Conservation (phyloP, 2,329 filamentous ascomycete genomes). For the Lizonia empirigonia region DNA sequence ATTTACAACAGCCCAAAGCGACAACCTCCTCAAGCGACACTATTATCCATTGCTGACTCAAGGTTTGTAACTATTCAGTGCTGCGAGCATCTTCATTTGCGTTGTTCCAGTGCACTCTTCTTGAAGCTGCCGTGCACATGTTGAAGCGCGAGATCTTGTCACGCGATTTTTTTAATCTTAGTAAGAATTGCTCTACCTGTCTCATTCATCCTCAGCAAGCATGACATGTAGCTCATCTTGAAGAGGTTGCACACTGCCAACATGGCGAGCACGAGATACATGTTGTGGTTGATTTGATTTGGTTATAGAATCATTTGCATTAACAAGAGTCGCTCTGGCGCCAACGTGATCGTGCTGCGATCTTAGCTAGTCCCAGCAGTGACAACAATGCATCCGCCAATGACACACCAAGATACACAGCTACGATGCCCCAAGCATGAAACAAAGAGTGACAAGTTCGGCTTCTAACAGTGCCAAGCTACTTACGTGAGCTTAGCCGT, state of each 20-base stretch:
- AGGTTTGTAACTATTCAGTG: too few species aligned
- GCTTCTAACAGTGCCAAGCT: slow-evolving; percentile 11
- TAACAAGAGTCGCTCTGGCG: slow-evolving; percentile 44
- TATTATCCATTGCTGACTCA: neutral
- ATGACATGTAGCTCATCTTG: too few species aligned
- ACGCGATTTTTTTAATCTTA: too few species aligned
- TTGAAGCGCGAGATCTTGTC: too few species aligned
- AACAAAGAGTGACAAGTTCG: slow-evolving; percentile 25
- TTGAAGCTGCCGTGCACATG: too few species aligned
- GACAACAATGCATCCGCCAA: slow-evolving; percentile 22
- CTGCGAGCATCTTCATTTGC: too few species aligned
- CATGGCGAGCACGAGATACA: too few species aligned
- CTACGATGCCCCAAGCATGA: slow-evolving; percentile 35
- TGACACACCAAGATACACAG: slow-evolving; percentile 21
- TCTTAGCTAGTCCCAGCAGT: slow-evolving; percentile 22
- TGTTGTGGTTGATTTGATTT: slow-evolving; percentile 13
- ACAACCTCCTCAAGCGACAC: slow-evolving; percentile 21
- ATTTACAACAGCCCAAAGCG: slow-evolving; percentile 18
- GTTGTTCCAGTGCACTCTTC: too few species aligned
- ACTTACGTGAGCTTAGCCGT: slow-evolving; percentile 7
- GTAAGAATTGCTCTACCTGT: too few species aligned
- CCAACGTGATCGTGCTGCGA: slow-evolving; percentile 32
- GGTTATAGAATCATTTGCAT: slow-evolving; percentile 43
- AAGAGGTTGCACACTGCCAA: too few species aligned
- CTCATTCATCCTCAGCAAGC: too few species aligned